Evolutionary conservation across 306 rosid genomes (phyloP).

Genomic region (Dryas drummondii): DNA sequence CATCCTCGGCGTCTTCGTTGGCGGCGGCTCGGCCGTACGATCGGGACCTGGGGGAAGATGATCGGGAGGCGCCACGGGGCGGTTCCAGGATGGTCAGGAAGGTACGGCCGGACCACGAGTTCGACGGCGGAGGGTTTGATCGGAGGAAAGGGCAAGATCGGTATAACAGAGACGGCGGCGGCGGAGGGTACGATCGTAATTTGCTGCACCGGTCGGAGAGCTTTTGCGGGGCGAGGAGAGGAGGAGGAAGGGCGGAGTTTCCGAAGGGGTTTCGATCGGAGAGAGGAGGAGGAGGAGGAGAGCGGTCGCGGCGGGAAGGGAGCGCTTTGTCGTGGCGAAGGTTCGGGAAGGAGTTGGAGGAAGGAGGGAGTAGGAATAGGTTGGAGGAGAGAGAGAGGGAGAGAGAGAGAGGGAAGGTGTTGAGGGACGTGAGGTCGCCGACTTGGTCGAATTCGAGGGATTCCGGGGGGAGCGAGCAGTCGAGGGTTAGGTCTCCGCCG

Average conservation of each 20-base stretch:
- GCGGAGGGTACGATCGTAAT: slow-evolving; percentile 47
- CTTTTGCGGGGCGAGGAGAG: slow-evolving; percentile 46
- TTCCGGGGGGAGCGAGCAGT: slow-evolving; percentile 46
- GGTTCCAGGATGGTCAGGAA: slow-evolving; percentile 64
- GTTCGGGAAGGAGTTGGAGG: slow-evolving; percentile 83
- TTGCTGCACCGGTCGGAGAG: slow-evolving; percentile 86
- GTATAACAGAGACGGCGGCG: slow-evolving; percentile 47
- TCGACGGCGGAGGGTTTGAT: slow-evolving; percentile 55
- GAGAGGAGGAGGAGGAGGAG: slow-evolving; percentile 56
- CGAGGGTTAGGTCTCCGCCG: slow-evolving; percentile 40
- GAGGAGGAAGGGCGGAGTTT: slow-evolving; percentile 57
- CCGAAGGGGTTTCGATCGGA: slow-evolving; percentile 96
- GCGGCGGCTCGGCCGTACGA: slow-evolving; percentile 50
- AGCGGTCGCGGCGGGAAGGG: slow-evolving; percentile 73
- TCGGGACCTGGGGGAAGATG: slow-evolving; percentile 74
- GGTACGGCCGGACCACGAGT: slow-evolving; percentile 70
- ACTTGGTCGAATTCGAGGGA: slow-evolving; percentile 45
- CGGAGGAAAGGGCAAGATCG: slow-evolving; percentile 84
- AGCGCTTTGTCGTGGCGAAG: slow-evolving; percentile 92
- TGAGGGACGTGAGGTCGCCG: slow-evolving; percentile 68
- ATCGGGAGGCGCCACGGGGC: slow-evolving; percentile 44
- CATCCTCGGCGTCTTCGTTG: slow-evolving; percentile 37
- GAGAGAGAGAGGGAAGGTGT: slow-evolving; percentile 32
- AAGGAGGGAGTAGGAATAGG: slow-evolving; percentile 47
- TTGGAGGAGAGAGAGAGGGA: slow-evolving; percentile 43